A percentile compares a stretch with the other conserved stretches of the same genome.
Conservation (phyloP, 768 basidiomycete species). For the Mycena vulgaris region DNA sequence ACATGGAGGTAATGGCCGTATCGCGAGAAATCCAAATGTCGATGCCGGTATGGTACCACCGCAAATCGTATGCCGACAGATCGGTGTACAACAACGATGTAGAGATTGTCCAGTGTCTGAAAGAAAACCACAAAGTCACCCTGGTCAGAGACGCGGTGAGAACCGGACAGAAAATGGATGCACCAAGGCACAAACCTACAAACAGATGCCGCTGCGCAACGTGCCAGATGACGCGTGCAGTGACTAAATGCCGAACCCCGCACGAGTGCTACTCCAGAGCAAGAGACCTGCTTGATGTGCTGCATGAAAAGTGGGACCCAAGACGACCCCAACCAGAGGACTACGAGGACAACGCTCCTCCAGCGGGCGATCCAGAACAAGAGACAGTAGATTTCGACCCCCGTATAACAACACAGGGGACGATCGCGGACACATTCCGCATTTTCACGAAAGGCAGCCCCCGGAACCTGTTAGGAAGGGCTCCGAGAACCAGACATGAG, state of each 20-base stretch:
- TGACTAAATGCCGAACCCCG: not conserved
- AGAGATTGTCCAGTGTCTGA: too few relatives aligned
- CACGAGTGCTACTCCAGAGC: not conserved
- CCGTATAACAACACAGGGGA: not conserved
- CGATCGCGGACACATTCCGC: slow-evolving; percentile 3
- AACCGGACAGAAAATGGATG: not conserved
- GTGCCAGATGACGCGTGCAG: not conserved
- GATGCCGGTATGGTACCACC: not conserved
- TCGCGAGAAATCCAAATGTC: too few relatives aligned
- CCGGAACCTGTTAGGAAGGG: not conserved
- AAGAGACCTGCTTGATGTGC: not conserved
- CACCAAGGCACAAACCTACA: not conserved
- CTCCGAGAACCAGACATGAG: not conserved
- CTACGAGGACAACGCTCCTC: not conserved
- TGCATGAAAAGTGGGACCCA: too few relatives aligned
- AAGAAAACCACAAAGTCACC: too few relatives aligned
- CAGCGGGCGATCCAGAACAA: not conserved
- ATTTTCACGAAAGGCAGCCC: not conserved
- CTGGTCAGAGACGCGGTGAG: not conserved
- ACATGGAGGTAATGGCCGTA: too few relatives aligned
- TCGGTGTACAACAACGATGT: too few relatives aligned
- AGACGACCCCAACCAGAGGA: too few relatives aligned
- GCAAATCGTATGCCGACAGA: too few relatives aligned
- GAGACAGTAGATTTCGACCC: not conserved
- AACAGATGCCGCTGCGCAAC: too few relatives aligned